Conservation (phyloP, 495 filamentous ascomycete genomes). For the Hypoxylon intermedium region DNA sequence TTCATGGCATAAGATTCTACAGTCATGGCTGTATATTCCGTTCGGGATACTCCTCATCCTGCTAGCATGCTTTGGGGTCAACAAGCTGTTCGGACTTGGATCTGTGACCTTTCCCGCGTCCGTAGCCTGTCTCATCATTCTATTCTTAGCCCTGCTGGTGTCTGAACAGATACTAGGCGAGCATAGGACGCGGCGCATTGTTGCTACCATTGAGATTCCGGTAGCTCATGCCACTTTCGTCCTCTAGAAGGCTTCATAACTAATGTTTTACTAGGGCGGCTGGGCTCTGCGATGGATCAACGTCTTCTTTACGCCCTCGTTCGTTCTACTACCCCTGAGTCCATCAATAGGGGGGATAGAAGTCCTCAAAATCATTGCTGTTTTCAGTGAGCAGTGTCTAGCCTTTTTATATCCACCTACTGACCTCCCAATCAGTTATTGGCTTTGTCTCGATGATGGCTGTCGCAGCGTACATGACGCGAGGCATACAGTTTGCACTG, state of each 20-base stretch:
- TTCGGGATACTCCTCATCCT: constrained; percentile 55
- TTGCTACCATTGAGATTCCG: constrained; percentile 57
- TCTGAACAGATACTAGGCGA: constrained; percentile 55
- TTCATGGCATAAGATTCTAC: constrained; percentile 41
- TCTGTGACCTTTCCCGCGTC: constrained; percentile 61
- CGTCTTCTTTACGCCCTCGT: constrained; percentile 61
- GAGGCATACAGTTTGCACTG: constrained; percentile 55
- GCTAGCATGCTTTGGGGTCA: constrained; percentile 59
- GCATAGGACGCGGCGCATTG: constrained; percentile 51
- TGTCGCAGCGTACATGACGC: constrained; percentile 57
- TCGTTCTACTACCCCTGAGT: constrained; percentile 61
- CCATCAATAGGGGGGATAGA: constrained; percentile 58
- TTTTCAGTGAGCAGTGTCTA: constrained; percentile 52
- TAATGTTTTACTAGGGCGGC: constrained; percentile 48
- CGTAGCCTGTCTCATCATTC: constrained; percentile 57
- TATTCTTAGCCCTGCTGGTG: constrained; percentile 55
- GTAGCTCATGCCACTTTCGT: constrained; percentile 41
- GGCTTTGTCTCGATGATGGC: constrained; percentile 57
- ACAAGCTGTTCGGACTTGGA: constrained; percentile 55
- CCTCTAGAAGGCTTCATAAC: neutral
- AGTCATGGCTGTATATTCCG: constrained; percentile 59
- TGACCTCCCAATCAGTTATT: constrained; percentile 47
- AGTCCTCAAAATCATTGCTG: constrained; percentile 60
- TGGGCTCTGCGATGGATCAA: constrained; percentile 64
- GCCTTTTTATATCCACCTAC: neutral